phyloP scores from a whole-genome alignment of 2,329 filamentous ascomycete genomes.

The Ophiostoma pallidulum region DNA sequence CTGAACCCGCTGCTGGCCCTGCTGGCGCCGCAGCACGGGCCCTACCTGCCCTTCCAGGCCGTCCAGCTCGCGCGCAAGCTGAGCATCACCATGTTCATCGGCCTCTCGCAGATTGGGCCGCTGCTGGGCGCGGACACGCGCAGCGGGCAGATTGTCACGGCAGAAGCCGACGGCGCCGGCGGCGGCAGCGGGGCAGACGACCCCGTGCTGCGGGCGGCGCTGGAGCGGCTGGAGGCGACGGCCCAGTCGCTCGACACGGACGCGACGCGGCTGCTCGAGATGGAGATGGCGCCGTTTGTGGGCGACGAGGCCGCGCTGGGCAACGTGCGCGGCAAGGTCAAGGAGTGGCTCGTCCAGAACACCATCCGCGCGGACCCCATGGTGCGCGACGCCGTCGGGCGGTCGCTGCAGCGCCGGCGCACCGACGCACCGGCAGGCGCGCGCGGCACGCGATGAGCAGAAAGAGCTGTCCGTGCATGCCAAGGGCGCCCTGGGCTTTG shows the following conservation, averaged over 20 bases:
- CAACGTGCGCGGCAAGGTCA: conserved; percentile 61
- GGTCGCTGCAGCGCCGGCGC: conserved; percentile 53
- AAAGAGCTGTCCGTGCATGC: too few species aligned
- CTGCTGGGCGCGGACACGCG: conserved; percentile 39
- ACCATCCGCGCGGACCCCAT: conserved; percentile 70
- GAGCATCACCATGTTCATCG: conserved; percentile 71
- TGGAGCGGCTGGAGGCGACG: conserved; percentile 57
- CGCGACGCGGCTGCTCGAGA: conserved; percentile 56
- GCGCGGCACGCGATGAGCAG: conserved; percentile 35
- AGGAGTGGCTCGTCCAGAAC: conserved; percentile 82
- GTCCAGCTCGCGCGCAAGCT: conserved; percentile 66
- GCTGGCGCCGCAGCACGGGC: conserved; percentile 35
- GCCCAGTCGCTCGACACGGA: conserved; percentile 58
- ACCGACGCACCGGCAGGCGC: conserved; percentile 54
- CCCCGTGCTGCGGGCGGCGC: conserved; percentile 43
- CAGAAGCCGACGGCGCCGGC: conserved; percentile 19
- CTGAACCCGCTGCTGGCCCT: conserved; percentile 27
- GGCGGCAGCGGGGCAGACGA: conserved; percentile 31
- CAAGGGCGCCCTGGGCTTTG: too few species aligned
- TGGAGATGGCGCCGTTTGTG: conserved; percentile 74
- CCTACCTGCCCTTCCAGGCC: conserved; percentile 77
- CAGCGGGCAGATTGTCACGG: conserved; percentile 19
- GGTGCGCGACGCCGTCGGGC: conserved; percentile 69
- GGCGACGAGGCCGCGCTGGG: conserved; percentile 57
- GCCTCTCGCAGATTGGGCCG: conserved; percentile 70